Conservation (phyloP, 139 green algal genomes). For the Tetradesmus lagerheimii region DNA sequence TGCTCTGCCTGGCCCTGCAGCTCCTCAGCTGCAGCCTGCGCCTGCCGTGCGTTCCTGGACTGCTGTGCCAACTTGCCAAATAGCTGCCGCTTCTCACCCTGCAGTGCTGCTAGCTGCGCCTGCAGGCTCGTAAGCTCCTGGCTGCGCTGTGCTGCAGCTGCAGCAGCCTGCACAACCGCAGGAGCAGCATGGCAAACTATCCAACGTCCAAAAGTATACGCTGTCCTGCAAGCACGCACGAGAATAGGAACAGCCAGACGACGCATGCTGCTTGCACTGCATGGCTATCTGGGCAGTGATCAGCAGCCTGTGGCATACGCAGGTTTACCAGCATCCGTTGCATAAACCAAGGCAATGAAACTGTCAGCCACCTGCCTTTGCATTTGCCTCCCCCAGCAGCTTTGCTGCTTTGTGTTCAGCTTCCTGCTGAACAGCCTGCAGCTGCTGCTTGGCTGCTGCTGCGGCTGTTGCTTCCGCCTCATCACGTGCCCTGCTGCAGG, state of each 20-base stretch:
- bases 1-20: neutral
- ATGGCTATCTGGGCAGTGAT: no score
- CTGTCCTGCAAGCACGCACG: neutral
- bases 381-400: neutral
- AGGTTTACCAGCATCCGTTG: neutral
- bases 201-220: neutral
- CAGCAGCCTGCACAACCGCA: neutral
- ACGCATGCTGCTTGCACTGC: no score
- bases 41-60: slow-evolving; percentile 16
- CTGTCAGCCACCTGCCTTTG: neutral
- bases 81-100: slow-evolving; percentile 20
- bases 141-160: neutral
- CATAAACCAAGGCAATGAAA: neutral
- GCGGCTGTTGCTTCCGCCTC: neutral
- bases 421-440: neutral
- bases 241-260: no score
- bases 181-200: neutral
- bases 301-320: no score
- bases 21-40: neutral
- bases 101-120: neutral
- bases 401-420: slow-evolving; percentile 25
- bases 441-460: slow-evolving; percentile 13
- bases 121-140: slow-evolving; percentile 4
- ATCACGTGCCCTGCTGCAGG: neutral
- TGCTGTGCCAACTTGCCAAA: slow-evolving; percentile 31